phyloP scores from a whole-genome alignment of 2,329 filamentous ascomycete genomes.

The Stylonectria norvegica region DNA sequence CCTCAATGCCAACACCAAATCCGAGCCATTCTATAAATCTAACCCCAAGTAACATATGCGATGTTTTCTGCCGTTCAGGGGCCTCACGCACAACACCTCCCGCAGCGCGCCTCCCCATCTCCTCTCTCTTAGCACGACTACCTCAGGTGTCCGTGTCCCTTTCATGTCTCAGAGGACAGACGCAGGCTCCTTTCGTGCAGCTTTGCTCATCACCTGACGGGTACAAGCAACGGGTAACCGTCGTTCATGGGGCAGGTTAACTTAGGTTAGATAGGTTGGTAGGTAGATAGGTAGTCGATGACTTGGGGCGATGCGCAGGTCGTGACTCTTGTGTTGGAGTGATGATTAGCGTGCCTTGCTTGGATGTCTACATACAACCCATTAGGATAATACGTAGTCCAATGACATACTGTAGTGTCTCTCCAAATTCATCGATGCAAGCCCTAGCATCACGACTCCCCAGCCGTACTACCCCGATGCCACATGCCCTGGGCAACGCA shows the following conservation, averaged over 20 bases:
- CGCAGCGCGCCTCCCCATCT: no score
- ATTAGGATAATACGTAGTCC: no score
- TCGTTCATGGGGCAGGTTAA: no score
- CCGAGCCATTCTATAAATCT: neutral
- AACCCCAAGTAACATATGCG: neutral
- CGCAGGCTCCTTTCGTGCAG: neutral
- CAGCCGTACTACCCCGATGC: slow-evolving; percentile 11
- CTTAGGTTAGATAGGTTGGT: no score
- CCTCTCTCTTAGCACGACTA: no score
- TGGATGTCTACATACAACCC: neutral
- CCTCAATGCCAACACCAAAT: no score
- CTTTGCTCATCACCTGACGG: neutral
- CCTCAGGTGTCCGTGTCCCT: neutral
- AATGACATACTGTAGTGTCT: no score
- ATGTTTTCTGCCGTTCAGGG: no score
- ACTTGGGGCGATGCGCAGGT: no score
- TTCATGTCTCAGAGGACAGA: neutral
- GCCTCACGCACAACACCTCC: no score
- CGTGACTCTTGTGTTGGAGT: neutral
- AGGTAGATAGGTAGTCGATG: no score
- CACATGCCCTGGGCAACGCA: slow-evolving; percentile 21
- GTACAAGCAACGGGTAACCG: neutral
- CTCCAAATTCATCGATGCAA: no score
- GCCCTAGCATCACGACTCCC: slow-evolving; percentile 13
- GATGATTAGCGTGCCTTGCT: neutral